Conservation (phyloP, 1,139 yeast species). For the Magnusiomyces magnusii region DNA sequence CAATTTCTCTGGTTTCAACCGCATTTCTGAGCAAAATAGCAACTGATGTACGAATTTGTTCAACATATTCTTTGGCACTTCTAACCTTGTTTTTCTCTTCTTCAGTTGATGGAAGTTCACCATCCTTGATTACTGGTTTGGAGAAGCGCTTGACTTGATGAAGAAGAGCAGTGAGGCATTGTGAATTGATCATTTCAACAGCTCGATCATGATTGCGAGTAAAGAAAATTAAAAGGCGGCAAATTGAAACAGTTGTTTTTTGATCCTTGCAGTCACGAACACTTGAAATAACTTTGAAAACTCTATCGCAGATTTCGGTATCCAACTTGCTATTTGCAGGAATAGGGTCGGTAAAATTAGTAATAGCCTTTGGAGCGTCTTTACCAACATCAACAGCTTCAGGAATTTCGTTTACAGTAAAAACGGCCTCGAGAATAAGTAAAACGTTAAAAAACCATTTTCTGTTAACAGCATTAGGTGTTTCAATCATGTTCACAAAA, state of each 20-base stretch:
- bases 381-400: slow-evolving; percentile 13
- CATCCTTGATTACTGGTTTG: slow-evolving; percentile 18
- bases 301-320: slow-evolving; percentile 28
- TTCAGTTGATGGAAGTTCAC: not conserved
- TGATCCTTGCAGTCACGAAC: slow-evolving; percentile 39
- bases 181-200: slow-evolving; percentile 39
- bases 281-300: slow-evolving; percentile 41
- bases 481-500: slow-evolving; percentile 22
- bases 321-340: slow-evolving; percentile 26
- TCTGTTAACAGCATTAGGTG: slow-evolving; percentile 18
- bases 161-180: slow-evolving; percentile 34
- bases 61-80: slow-evolving; percentile 17
- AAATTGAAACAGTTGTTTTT: slow-evolving; percentile 44
- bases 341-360: not conserved
- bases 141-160: slow-evolving; percentile 26
- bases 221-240: slow-evolving; percentile 47
- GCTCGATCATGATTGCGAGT: slow-evolving; percentile 42
- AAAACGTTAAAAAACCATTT: slow-evolving; percentile 32
- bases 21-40: slow-evolving; percentile 54
- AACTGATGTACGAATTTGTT: slow-evolving; percentile 30
- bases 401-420: slow-evolving; percentile 22
- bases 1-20: slow-evolving; percentile 51
- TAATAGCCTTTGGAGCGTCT: not conserved
- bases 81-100: not conserved
- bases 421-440: slow-evolving; percentile 27